These are phyloP conservation scores for Hymenoscyphus repandus DNA, from an alignment of 2,329 filamentous ascomycete genomes.

Conservation along the genomic window DNA sequence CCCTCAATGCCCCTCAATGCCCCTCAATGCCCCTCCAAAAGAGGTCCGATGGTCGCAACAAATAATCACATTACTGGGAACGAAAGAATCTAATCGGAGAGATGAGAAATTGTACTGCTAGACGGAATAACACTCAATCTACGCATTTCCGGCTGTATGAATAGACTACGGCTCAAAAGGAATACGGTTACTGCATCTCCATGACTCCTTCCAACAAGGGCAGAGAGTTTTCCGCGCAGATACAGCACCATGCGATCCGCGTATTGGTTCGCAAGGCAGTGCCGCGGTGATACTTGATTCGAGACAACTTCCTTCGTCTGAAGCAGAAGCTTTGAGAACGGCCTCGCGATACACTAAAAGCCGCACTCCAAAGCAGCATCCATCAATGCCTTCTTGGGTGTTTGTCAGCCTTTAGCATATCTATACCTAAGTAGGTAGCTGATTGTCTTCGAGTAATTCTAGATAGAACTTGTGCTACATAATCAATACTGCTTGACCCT, in stretches of 20 bases:
- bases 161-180: not conserved
- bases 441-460: too few relatives aligned
- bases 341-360: too few relatives aligned
- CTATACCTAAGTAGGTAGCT: too few relatives aligned
- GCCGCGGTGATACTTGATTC: slow-evolving; percentile 1
- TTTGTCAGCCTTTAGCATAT: not conserved
- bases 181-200: not conserved
- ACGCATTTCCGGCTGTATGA: too few relatives aligned
- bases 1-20: not conserved
- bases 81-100: too few relatives aligned
- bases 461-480: too few relatives aligned
- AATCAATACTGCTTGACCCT: too few relatives aligned
- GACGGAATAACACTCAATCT: too few relatives aligned
- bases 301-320: not conserved
- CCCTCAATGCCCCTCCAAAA: not conserved
- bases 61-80: not conserved
- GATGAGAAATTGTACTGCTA: too few relatives aligned
- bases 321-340: not conserved
- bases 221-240: not conserved
- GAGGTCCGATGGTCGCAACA: not conserved
- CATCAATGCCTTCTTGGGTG: too few relatives aligned
- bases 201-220: not conserved
- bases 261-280: slow-evolving; percentile 1
- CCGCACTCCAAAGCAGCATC: not conserved
- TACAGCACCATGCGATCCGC: not conserved